Base-by-base conservation (phyloP, 108 stramenopile species). In the Pseudonitzschia multiseries region DNA sequence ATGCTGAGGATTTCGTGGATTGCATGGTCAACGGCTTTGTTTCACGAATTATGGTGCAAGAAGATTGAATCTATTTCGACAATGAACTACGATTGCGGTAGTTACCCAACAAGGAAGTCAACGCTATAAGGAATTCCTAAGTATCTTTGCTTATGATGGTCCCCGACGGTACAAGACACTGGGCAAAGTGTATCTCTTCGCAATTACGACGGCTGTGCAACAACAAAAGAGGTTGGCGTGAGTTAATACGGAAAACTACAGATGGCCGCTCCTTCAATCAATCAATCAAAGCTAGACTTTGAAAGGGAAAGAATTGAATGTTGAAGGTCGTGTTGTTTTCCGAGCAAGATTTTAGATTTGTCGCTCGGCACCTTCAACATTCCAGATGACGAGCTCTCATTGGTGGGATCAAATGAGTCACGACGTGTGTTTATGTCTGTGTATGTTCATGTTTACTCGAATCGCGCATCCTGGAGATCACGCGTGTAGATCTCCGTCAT, bases 381-480 rank as follows among this genome's bases (percentile, higher is more conserved):
- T 56, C 54, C 22, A 56, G 54, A 26, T 56, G 54, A 56, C 2
- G 54, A 48, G 13, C 12, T 56, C 54, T 24, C 54, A 56, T 56
- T 56, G 54, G 54, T 24, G 8, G 46, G 18, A 48, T 48, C 46
- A 18, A 48, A 48, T 48, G 17, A 36, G 36, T 36, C 36, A 36
- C 2, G 36, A 6, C 4, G 6, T 36, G 36, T 36, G 6, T 36
- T n/a, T n/a, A n/a, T n/a, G 42, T 10, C 42, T 6, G 42, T 10
- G 10, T 42, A 42, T 42, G 6, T 42, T 42, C 42, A 42, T 42
- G 10, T 10, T 48, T 1, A 48, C 46, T 48, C 46, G 14, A 2
- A 48, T 48, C 46, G 46, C 46, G 46, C 46, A 18, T 48, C 46
- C 18, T 2, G 17, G 17, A 48, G 46, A 48, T 48, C 46, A 48